Evolutionary conservation across 805 yeast species (phyloP).

Genomic region (Tetrapisispora pingtungensis): DNA sequence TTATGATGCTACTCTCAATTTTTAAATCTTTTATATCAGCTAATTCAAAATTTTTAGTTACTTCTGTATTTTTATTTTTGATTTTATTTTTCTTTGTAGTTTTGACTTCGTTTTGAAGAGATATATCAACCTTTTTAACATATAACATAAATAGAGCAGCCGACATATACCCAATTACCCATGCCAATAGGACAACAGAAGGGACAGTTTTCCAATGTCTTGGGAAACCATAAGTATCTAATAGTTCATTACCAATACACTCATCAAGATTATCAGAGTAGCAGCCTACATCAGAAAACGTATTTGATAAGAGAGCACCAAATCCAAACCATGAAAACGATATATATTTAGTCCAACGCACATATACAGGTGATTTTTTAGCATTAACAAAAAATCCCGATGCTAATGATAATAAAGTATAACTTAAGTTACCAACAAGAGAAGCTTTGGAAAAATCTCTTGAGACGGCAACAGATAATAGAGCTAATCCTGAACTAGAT

Average conservation of each 20-base stretch:
- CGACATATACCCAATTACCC: conserved; percentile 45
- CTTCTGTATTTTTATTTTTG: not conserved
- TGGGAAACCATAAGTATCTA: conserved; percentile 51
- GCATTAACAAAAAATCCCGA: conserved; percentile 77
- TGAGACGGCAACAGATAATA: conserved; percentile 40
- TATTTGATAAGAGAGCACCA: conserved; percentile 57
- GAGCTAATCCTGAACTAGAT: conserved; percentile 25
- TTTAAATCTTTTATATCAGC: not conserved
- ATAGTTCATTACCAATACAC: conserved; percentile 39
- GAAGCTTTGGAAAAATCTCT: conserved; percentile 55
- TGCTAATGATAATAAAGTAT: conserved; percentile 65
- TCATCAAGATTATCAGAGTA: conserved; percentile 34
- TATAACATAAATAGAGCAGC: conserved; percentile 40
- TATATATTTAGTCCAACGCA: conserved; percentile 71
- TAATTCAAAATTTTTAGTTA: not conserved
- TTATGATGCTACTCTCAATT: not conserved
- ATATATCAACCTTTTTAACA: conserved; percentile 33
- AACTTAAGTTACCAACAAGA: conserved; percentile 50
- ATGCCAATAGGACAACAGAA: conserved; percentile 46
- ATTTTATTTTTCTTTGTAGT: conserved; percentile 10
- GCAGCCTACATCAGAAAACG: conserved; percentile 51
- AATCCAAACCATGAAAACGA: conserved; percentile 73
- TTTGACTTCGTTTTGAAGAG: conserved; percentile 19
- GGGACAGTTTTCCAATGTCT: conserved; percentile 59
- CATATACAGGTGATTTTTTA: conserved; percentile 69